phyloP scores from a whole-genome alignment of 2,329 filamentous ascomycete genomes.

The Paracorniculantispora psalliotae region DNA sequence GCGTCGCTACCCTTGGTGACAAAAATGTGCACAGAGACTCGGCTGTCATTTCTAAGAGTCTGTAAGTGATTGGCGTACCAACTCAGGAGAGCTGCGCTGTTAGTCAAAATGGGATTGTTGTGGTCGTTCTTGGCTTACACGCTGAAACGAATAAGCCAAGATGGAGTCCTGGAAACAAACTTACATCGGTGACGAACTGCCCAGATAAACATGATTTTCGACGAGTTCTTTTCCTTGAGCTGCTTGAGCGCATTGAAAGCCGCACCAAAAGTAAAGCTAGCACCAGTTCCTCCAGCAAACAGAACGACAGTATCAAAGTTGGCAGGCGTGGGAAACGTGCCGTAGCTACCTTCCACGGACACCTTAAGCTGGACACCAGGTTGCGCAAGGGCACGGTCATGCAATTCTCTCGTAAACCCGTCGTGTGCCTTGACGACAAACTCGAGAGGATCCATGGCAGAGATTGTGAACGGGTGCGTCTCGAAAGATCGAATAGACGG shows the following conservation, averaged over 20 bases:
- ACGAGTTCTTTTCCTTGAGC: slow-evolving; percentile 17
- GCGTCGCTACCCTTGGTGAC: slow-evolving; percentile 25
- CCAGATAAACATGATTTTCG: slow-evolving; percentile 36
- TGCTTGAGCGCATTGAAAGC: slow-evolving; percentile 32
- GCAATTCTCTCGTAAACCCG: slow-evolving; percentile 54
- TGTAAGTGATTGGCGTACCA: slow-evolving; percentile 35
- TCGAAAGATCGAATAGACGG: slow-evolving; percentile 52
- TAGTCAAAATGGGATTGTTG: slow-evolving; percentile 4
- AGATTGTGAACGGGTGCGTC: slow-evolving; percentile 61
- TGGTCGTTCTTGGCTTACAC: no score
- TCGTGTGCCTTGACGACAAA: slow-evolving; percentile 55
- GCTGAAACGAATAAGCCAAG: no score
- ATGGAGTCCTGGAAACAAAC: no score
- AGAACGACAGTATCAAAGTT: slow-evolving; percentile 53
- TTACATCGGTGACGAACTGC: slow-evolving; percentile 33
- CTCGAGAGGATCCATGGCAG: slow-evolving; percentile 46
- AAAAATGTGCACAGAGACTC: slow-evolving; percentile 29
- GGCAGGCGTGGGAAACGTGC: slow-evolving; percentile 47
- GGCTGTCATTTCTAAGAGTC: slow-evolving; percentile 25
- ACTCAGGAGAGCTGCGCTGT: slow-evolving; percentile 27
- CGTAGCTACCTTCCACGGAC: slow-evolving; percentile 57
- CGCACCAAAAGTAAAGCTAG: slow-evolving; percentile 47
- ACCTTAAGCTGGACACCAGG: slow-evolving; percentile 44
- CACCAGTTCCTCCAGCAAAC: slow-evolving; percentile 57
- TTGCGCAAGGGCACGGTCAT: slow-evolving; percentile 44